A percentile compares a stretch with the other conserved stretches of the same genome.
These are phyloP conservation scores for Alternaria metachromatica DNA, from an alignment of 2,329 filamentous ascomycete genomes.

Conservation along the genomic window DNA sequence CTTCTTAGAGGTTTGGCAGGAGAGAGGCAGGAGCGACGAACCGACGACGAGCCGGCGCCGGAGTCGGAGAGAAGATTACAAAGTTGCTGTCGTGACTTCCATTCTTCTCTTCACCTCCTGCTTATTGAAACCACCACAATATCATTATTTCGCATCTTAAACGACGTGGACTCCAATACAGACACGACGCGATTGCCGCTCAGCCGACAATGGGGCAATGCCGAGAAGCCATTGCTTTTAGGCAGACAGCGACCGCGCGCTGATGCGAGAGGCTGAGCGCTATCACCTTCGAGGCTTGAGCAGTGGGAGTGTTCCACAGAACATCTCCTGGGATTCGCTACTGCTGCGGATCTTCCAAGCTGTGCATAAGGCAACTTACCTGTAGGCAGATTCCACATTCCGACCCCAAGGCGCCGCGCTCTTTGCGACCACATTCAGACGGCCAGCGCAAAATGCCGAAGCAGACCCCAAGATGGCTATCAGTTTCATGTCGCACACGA, in stretches of 20 bases:
- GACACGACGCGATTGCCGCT: neutral
- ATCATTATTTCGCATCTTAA: neutral
- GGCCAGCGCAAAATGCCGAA: neutral
- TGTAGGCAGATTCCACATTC: neutral
- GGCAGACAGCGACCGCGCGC: neutral
- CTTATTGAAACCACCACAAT: neutral
- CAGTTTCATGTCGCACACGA: neutral
- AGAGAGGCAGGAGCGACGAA: neutral
- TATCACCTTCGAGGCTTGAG: neutral
- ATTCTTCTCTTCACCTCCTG: neutral
- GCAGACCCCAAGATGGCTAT: neutral
- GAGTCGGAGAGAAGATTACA: neutral
- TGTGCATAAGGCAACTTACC: neutral
- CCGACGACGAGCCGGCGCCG: constrained; percentile 1
- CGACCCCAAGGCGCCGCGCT: neutral
- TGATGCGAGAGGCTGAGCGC: constrained; percentile 8
- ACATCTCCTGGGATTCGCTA: neutral
- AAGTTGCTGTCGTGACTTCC: neutral
- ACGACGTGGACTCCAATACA: neutral
- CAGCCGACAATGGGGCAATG: neutral
- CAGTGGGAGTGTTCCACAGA: neutral
- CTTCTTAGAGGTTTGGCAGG: neutral
- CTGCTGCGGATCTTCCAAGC: neutral
- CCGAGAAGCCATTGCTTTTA: neutral
- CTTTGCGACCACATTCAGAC: neutral